Conservation (phyloP, 495 filamentous ascomycete genomes). For the Tetracladium marchalianum region DNA sequence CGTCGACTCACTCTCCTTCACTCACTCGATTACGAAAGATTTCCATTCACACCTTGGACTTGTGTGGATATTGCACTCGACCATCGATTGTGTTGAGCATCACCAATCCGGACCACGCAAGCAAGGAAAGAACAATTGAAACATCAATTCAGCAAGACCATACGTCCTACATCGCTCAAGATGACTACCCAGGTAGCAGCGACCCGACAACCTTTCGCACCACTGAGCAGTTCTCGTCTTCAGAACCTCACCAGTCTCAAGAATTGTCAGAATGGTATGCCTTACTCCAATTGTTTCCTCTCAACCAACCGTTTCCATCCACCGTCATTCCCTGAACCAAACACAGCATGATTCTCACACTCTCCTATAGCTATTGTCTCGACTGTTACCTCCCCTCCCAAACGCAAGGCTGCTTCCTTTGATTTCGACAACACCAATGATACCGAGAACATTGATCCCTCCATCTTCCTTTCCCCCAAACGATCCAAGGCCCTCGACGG, state of each 20-base stretch:
- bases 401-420: constrained; percentile 12
- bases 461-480: constrained; percentile 51
- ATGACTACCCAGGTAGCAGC: constrained; percentile 21
- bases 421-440: constrained; percentile 39
- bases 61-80: neutral
- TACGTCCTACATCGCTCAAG: neutral
- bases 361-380: neutral
- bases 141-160: too few species aligned
- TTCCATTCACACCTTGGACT: neutral
- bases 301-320: neutral
- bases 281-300: neutral
- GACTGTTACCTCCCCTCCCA: constrained; percentile 6
- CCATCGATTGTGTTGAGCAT: neutral
- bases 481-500: constrained; percentile 47
- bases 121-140: too few species aligned
- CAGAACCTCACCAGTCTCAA: constrained; percentile 47
- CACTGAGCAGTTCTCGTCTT: constrained; percentile 40
- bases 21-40: neutral
- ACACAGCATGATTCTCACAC: constrained; percentile 6
- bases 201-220: constrained; percentile 47
- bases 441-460: constrained; percentile 75
- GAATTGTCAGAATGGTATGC: constrained; percentile 55
- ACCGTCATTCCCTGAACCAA: neutral
- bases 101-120: neutral
- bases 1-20: neutral